phyloP scores from a whole-genome alignment of 345 rosid species.

The Gossypium turneri region DNA sequence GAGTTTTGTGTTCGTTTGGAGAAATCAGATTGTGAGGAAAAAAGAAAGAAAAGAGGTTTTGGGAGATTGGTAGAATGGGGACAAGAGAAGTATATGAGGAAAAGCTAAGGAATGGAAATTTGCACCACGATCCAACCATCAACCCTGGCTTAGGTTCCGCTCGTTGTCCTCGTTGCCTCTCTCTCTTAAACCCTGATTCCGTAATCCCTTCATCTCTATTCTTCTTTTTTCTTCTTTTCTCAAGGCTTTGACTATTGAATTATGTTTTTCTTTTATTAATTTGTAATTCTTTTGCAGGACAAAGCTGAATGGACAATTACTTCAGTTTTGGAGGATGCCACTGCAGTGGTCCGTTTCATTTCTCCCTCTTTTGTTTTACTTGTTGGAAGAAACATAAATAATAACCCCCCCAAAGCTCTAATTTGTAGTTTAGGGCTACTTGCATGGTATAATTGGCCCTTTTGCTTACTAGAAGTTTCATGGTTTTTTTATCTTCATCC shows the following conservation, averaged over 20 bases:
- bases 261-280: background rate
- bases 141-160: conserved; percentile 86
- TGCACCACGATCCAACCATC: conserved; percentile 78
- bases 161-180: conserved; percentile 94
- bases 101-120: conserved; percentile 66
- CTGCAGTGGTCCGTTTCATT: conserved; percentile 67
- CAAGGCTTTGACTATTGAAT: background rate
- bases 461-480: background rate
- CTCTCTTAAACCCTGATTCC: conserved; percentile 60
- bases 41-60: background rate
- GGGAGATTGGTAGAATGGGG: conserved; percentile 41
- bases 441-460: background rate
- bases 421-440: background rate
- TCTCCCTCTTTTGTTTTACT: background rate
- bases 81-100: conserved; percentile 86
- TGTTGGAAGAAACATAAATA: background rate
- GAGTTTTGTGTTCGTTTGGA: background rate
- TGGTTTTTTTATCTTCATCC: background rate
- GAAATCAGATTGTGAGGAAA: background rate
- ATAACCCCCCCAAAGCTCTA: background rate
- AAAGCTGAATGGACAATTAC: conserved; percentile 78
- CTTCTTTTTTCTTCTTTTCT: background rate
- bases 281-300: conserved; percentile 31
- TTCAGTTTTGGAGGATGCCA: conserved; percentile 77
- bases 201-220: conserved; percentile 27